These are phyloP conservation scores for Lepidium campestre DNA, from an alignment of 441 rosid species.

Conservation along the genomic window DNA sequence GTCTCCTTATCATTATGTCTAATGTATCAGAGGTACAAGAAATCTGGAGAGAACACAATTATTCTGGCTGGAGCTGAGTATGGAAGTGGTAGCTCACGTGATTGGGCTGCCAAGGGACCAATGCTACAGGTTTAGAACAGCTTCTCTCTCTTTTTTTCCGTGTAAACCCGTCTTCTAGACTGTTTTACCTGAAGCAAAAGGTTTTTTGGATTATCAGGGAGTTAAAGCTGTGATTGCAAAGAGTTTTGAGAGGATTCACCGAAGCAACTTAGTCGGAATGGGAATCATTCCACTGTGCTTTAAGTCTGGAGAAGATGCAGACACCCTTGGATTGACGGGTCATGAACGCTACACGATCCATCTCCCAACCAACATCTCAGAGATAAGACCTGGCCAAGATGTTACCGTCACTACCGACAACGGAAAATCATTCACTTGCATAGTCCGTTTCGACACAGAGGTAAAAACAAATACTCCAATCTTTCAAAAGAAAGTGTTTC, in stretches of 20 bases:
- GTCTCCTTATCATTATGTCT: constrained; percentile 1
- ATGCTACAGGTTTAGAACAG: constrained; percentile 56
- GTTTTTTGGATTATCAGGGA: constrained; percentile 43
- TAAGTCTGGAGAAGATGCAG: constrained; percentile 90
- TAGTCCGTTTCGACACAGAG: constrained; percentile 95
- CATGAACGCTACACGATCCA: constrained; percentile 82
- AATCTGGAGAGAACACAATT: constrained; percentile 72
- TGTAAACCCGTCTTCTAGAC: background rate
- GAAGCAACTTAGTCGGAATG: constrained; percentile 98
- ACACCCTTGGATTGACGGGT: constrained; percentile 80
- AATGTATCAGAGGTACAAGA: constrained; percentile 68
- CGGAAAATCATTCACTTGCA: constrained; percentile 90
- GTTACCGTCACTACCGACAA: constrained; percentile 72
- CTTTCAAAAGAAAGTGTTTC: background rate
- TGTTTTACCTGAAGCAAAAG: background rate
- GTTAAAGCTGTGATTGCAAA: constrained; percentile 96
- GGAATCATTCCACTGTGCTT: constrained; percentile 91
- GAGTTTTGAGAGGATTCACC: constrained; percentile 97
- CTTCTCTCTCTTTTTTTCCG: background rate
- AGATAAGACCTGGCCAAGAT: constrained; percentile 94
- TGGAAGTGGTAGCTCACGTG: constrained; percentile 99
- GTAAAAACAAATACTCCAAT: constrained; percentile 33
- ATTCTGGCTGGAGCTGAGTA: constrained; percentile 95
- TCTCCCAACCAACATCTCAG: constrained; percentile 67
- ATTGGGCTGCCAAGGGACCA: constrained; percentile 99